Evolutionary conservation across 768 basidiomycete genomes (phyloP), one percentile per base, ranked within the genome.

Genomic region (Kwoniella sp.): DNA sequence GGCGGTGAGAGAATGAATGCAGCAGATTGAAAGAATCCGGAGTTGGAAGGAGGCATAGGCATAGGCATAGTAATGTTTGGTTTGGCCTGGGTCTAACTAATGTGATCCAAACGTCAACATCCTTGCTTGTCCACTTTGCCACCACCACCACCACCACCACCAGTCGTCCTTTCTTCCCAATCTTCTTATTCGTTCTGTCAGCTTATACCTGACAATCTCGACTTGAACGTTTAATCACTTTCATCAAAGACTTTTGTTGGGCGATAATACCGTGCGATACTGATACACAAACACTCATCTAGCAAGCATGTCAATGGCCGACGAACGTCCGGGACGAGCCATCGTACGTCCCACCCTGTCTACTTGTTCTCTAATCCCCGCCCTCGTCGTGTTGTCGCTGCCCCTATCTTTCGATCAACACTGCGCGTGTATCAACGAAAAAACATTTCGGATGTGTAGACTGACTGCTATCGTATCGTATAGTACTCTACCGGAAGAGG

Each of bases 401-500:
- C n/a, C n/a, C n/a, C n/a, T n/a, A n/a, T n/a, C n/a, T n/a, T n/a
- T n/a, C n/a, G n/a, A n/a, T n/a, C n/a, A n/a, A n/a, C n/a, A n/a
- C n/a, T n/a, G n/a, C n/a, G n/a, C n/a, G n/a, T n/a, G n/a, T n/a
- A n/a, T n/a, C n/a, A n/a, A n/a, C n/a, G n/a, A n/a, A n/a, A n/a
- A n/a, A n/a, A n/a, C n/a, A n/a, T n/a, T n/a, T n/a, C n/a, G n/a
- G n/a, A n/a, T n/a, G n/a, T n/a, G n/a, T n/a, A n/a, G n/a, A n/a
- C n/a, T n/a, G n/a, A n/a, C n/a, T n/a, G n/a, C n/a, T n/a, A n/a
- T n/a, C n/a, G n/a, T n/a, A n/a, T n/a, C n/a, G 47, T 48, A 44
- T 37, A 77, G 75, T 68, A 72, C 40, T 74, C 73, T 6, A 77
- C 76, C 26, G 73, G 69, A 37, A 63, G 70, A 58, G 78, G 78